Evolutionary conservation across 23 red algal genomes (phyloP).

Genomic region (Porphyridium purpureum): DNA sequence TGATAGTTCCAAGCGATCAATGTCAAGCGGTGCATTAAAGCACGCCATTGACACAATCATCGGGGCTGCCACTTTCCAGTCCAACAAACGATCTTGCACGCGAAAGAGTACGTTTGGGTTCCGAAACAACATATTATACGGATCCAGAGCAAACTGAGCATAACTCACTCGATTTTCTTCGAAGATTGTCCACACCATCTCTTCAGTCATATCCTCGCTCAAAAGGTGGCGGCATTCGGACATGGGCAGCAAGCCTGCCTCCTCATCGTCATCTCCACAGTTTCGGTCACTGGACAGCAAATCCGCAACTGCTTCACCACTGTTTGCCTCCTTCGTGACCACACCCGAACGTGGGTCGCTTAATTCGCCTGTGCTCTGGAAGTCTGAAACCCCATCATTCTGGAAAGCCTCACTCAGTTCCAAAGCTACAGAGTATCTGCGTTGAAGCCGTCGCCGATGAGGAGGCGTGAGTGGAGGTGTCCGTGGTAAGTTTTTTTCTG

Average conservation of each 20-base stretch:
- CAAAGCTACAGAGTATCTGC: too few species aligned
- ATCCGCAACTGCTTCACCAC: too few species aligned
- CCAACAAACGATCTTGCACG: slow-evolving; percentile 36
- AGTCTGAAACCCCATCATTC: too few species aligned
- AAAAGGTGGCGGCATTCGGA: slow-evolving; percentile 73
- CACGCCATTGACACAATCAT: slow-evolving; percentile 43
- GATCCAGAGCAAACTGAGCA: slow-evolving; percentile 36
- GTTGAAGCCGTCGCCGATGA: too few species aligned
- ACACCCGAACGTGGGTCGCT: too few species aligned
- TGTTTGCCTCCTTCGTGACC: too few species aligned
- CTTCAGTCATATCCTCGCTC: slow-evolving; percentile 28
- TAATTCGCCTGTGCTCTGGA: too few species aligned
- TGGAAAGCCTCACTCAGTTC: too few species aligned
- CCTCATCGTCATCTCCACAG: too few species aligned
- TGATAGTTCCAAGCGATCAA: slow-evolving; percentile 12
- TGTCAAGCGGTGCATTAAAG: slow-evolving; percentile 31
- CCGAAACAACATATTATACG: slow-evolving; percentile 29
- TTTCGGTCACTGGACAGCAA: too few species aligned
- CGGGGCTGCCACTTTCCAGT: slow-evolving; percentile 36
- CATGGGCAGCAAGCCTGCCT: slow-evolving; percentile 20
- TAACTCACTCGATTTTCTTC: slow-evolving; percentile 47
- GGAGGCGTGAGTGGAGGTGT: too few species aligned
- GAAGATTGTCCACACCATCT: slow-evolving; percentile 42
- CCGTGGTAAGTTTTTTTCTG: too few species aligned
- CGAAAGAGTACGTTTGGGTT: slow-evolving; percentile 59